Conservation (phyloP, 345 rosid genomes). For the Salix udensis region DNA sequence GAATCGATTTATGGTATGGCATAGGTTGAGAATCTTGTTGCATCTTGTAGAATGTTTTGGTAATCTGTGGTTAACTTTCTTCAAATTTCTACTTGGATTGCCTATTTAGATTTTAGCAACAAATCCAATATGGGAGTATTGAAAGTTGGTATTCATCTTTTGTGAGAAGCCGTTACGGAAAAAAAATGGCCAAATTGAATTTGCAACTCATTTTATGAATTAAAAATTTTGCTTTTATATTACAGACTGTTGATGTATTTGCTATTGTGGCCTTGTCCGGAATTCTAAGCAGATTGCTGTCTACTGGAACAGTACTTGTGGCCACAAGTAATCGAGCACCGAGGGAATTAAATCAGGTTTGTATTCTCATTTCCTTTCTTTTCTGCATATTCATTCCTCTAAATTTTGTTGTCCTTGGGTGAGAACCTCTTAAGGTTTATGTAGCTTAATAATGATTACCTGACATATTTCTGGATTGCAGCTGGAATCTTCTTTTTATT, state of each 20-base stretch:
- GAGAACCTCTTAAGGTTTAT: neutral
- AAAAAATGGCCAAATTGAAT: constrained; percentile 5
- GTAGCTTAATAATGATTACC: neutral
- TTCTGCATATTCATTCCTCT: neutral
- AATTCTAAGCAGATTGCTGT: constrained; percentile 85
- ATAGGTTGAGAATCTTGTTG: neutral
- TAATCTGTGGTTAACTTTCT: neutral
- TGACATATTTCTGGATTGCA: neutral
- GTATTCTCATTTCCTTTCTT: constrained; percentile 1
- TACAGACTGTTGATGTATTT: constrained; percentile 91
- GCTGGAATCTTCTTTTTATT: neutral
- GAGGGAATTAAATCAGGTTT: constrained; percentile 80
- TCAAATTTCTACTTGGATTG: neutral
- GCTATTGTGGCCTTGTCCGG: constrained; percentile 99
- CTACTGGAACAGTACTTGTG: constrained; percentile 83
- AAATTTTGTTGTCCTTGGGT: constrained; percentile 5
- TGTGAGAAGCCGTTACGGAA: neutral
- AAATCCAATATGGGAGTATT: neutral
- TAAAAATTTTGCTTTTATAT: constrained; percentile 32
- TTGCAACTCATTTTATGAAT: constrained; percentile 16
- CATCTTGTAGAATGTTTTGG: neutral
- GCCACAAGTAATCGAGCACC: constrained; percentile 95
- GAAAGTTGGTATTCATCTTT: neutral
- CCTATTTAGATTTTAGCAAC: neutral
- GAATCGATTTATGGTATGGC: neutral